Evolutionary conservation across 768 basidiomycete species (phyloP).

Genomic region (Punctularia strigosozonata): DNA sequence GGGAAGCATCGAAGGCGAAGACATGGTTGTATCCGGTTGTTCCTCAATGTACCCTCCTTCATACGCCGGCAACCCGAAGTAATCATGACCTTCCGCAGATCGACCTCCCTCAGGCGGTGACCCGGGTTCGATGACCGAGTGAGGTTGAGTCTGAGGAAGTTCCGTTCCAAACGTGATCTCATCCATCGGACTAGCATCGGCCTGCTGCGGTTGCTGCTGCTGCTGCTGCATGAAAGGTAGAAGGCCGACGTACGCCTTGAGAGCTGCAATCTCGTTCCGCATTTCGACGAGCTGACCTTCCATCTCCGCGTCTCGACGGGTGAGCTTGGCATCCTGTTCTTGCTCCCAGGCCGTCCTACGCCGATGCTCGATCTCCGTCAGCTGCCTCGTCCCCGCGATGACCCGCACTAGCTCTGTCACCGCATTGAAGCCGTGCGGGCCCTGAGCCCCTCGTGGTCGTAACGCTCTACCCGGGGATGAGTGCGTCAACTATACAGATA

Average conservation of each 20-base stretch:
- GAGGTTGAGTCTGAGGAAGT: no score
- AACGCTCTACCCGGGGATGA: neutral
- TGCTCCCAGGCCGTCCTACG: conserved; percentile 58
- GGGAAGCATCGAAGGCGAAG: no score
- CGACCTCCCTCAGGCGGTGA: no score
- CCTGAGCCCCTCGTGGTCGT: conserved; percentile 13
- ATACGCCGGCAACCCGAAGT: no score
- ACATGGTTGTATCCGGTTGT: no score
- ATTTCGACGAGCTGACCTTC: conserved; percentile 43
- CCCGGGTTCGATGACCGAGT: no score
- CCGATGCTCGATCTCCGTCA: conserved; percentile 47
- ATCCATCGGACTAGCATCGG: no score
- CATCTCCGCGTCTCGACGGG: conserved; percentile 44
- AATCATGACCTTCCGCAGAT: no score
- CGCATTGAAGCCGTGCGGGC: conserved; percentile 22
- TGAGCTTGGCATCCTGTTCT: conserved; percentile 51
- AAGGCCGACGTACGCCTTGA: conserved; percentile 28
- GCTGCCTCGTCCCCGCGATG: conserved; percentile 42
- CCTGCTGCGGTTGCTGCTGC: no score
- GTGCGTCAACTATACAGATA: neutral
- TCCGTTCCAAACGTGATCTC: no score
- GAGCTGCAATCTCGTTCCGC: conserved; percentile 37
- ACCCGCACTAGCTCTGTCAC: conserved; percentile 53
- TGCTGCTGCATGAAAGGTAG: conserved; percentile 7
- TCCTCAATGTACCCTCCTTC: no score